Conservation (phyloP, 805 yeast genomes). For the Ogataea dorogensis region DNA sequence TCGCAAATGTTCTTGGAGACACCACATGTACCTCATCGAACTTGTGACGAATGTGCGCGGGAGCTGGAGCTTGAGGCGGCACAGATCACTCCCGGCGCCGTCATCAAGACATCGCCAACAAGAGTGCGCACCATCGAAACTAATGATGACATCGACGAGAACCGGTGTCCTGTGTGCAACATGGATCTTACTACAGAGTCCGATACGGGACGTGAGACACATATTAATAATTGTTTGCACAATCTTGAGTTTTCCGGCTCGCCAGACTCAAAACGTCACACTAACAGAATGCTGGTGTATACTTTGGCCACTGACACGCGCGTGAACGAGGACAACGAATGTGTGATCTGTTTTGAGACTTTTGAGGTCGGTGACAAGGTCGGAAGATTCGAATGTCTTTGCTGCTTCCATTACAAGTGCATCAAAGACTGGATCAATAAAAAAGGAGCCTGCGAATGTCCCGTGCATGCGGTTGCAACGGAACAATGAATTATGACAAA, state of each 20-base stretch:
- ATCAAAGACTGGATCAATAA: slow-evolving; percentile 87
- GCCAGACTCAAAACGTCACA: slow-evolving; percentile 51
- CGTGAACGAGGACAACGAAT: slow-evolving; percentile 58
- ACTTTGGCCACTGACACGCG: slow-evolving; percentile 43
- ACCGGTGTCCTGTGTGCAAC: slow-evolving; percentile 46
- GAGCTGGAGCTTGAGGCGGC: slow-evolving; percentile 50
- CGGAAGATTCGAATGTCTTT: slow-evolving; percentile 89
- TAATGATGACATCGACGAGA: slow-evolving; percentile 29
- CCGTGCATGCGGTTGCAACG: slow-evolving; percentile 59
- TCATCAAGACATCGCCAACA: slow-evolving; percentile 19
- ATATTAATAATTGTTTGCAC: slow-evolving; percentile 67
- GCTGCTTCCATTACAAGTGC: slow-evolving; percentile 90
- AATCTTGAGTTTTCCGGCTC: slow-evolving; percentile 63
- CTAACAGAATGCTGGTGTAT: slow-evolving; percentile 86
- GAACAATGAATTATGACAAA: slow-evolving; percentile 5
- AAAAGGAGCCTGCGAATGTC: slow-evolving; percentile 85
- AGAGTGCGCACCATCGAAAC: slow-evolving; percentile 19
- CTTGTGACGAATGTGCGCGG: slow-evolving; percentile 71
- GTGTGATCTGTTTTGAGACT: slow-evolving; percentile 93
- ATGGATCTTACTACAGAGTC: slow-evolving; percentile 23
- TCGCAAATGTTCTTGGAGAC: slow-evolving; percentile 46
- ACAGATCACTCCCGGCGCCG: slow-evolving; percentile 15
- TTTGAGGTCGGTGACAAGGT: slow-evolving; percentile 82
- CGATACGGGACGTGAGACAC: slow-evolving; percentile 51
- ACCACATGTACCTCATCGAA: slow-evolving; percentile 60